Percentiles rank a stretch among this genome's conserved stretches.
phyloP scores from a whole-genome alignment of 768 basidiomycete species.

The Suillus paluster region DNA sequence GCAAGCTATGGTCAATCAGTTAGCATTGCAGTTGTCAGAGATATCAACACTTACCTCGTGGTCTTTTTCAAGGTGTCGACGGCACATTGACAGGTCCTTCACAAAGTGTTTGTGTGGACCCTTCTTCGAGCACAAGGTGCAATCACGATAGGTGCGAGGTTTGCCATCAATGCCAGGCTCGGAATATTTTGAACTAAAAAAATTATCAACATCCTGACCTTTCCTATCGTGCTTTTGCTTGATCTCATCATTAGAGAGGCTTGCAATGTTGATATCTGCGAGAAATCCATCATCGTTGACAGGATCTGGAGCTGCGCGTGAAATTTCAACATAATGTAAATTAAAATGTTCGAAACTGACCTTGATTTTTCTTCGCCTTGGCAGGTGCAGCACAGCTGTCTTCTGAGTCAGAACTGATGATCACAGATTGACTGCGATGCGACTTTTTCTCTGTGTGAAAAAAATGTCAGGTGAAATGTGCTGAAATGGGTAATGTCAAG shows the following conservation, averaged over 20 bases:
- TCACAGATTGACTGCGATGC: background rate
- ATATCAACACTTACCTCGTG: background rate
- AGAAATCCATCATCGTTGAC: conserved; percentile 16
- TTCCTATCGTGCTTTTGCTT: background rate
- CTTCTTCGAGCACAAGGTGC: background rate
- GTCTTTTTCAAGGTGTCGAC: background rate
- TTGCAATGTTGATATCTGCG: conserved; percentile 12
- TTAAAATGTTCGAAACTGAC: background rate
- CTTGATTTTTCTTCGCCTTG: background rate
- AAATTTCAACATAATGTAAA: background rate
- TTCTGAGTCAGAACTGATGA: background rate
- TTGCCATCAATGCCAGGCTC: background rate
- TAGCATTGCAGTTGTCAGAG: background rate
- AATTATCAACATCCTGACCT: conserved; percentile 1
- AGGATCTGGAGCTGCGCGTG: background rate
- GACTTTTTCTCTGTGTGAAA: background rate
- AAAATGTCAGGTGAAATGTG: too few relatives aligned
- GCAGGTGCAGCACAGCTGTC: background rate
- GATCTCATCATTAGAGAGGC: background rate
- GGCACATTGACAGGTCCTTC: background rate
- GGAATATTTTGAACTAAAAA: background rate
- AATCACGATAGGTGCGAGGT: background rate
- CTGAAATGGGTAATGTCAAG: background rate
- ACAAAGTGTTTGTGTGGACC: background rate
- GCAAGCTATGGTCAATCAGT: conserved; percentile 5